phyloP scores from a whole-genome alignment of 495 filamentous ascomycete genomes.

The Penicillium pancosmium region DNA sequence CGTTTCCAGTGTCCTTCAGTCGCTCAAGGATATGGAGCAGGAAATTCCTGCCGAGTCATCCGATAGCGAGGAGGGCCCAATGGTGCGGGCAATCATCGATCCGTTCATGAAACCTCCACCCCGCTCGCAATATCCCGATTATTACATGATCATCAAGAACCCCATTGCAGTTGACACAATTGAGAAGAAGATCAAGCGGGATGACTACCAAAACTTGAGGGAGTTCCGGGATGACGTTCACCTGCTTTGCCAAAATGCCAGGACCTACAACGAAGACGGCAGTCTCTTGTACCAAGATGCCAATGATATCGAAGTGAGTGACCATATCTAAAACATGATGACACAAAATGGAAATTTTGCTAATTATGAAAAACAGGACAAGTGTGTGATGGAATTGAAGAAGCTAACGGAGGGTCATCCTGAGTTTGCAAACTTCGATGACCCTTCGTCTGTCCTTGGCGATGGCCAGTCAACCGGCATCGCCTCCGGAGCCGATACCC shows the following conservation, averaged over 20 bases:
- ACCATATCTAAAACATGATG: too few species aligned
- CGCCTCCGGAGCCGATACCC: constrained; percentile 70
- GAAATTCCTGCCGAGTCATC: constrained; percentile 60
- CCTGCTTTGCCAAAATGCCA: constrained; percentile 84
- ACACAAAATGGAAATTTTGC: too few species aligned
- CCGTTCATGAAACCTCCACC: constrained; percentile 91
- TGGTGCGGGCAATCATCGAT: constrained; percentile 80
- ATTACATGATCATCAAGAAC: constrained; percentile 87
- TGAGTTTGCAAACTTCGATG: constrained; percentile 73
- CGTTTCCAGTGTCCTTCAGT: constrained; percentile 72
- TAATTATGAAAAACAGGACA: constrained; percentile 48
- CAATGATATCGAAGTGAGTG: constrained; percentile 84
- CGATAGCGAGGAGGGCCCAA: constrained; percentile 61
- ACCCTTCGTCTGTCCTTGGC: constrained; percentile 44
- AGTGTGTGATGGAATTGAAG: constrained; percentile 66
- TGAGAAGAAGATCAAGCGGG: constrained; percentile 88
- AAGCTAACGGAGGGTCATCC: constrained; percentile 72
- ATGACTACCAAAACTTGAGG: constrained; percentile 80
- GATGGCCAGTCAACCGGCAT: constrained; percentile 69
- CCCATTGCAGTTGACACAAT: constrained; percentile 95
- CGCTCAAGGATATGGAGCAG: constrained; percentile 76
- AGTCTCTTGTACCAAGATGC: constrained; percentile 91
- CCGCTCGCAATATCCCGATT: constrained; percentile 86
- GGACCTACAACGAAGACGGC: constrained; percentile 93
- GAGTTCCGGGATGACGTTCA: constrained; percentile 83